A percentile compares a stretch with the other conserved stretches of the same genome.
phyloP scores from a whole-genome alignment of 108 stramenopile genomes.

The Skeletonema menzelii region DNA sequence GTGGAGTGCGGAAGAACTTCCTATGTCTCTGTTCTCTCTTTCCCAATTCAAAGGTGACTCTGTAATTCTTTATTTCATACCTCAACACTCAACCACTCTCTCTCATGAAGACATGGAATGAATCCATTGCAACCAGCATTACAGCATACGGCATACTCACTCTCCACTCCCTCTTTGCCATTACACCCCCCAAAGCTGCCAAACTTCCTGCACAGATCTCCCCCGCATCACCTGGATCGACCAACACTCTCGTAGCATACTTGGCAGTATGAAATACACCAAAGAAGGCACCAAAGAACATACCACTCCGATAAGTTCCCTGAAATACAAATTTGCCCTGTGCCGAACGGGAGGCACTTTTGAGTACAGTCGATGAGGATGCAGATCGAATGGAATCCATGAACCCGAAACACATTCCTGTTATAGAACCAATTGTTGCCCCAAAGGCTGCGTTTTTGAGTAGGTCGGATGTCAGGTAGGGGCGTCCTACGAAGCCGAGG shows the following conservation, averaged over 20 bases:
- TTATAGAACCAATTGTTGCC: conserved; percentile 76
- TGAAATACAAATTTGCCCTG: conserved; percentile 75
- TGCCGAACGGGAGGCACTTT: conserved; percentile 70
- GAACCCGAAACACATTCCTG: conserved; percentile 87
- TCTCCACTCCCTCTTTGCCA: conserved; percentile 63
- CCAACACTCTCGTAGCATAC: conserved; percentile 63
- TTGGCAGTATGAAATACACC: conserved; percentile 68
- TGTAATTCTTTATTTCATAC: background rate
- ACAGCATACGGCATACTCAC: conserved; percentile 78
- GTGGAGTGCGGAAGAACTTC: background rate
- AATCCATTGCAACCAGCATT: conserved; percentile 86
- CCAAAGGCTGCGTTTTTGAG: conserved; percentile 76
- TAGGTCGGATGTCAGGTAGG: conserved; percentile 64
- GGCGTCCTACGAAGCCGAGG: conserved; percentile 35
- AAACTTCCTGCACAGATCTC: conserved; percentile 67
- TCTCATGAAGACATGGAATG: conserved; percentile 68
- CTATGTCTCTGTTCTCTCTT: background rate
- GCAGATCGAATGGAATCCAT: conserved; percentile 85
- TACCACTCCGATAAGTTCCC: conserved; percentile 64
- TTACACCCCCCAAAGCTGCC: conserved; percentile 59
- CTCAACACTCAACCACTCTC: conserved; percentile 31
- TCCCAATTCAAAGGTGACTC: background rate
- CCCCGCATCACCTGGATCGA: conserved; percentile 68
- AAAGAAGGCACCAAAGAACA: conserved; percentile 74
- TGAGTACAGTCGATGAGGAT: conserved; percentile 56